These are phyloP conservation scores for Yamadazyma kitorensis DNA, from an alignment of 805 yeast genomes.

Conservation along the genomic window DNA sequence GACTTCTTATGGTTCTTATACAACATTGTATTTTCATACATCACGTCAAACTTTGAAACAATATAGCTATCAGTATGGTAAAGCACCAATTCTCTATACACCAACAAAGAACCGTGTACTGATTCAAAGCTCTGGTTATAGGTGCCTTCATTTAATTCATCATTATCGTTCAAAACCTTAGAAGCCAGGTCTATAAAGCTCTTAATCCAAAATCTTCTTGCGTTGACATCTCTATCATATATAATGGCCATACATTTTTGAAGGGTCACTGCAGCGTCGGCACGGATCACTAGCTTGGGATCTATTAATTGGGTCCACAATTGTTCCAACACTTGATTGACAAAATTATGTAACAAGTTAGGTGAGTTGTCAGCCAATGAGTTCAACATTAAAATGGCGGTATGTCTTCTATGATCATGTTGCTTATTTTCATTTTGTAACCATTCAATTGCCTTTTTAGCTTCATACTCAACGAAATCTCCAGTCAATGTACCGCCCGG, in stretches of 20 bases:
- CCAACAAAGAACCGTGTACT: slow-evolving; percentile 84
- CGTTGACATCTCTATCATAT: slow-evolving; percentile 68
- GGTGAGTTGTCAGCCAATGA: slow-evolving; percentile 88
- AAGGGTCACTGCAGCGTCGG: slow-evolving; percentile 80
- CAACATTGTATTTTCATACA: slow-evolving; percentile 69
- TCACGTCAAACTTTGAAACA: slow-evolving; percentile 66
- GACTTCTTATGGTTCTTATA: slow-evolving; percentile 76
- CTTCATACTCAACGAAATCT: slow-evolving; percentile 90
- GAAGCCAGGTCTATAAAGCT: slow-evolving; percentile 68
- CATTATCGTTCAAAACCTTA: slow-evolving; percentile 45
- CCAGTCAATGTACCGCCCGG: slow-evolving; percentile 90
- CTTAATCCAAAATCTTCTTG: slow-evolving; percentile 74
- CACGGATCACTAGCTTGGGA: slow-evolving; percentile 66
- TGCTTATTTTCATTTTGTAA: slow-evolving; percentile 76
- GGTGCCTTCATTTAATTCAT: slow-evolving; percentile 11
- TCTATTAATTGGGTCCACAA: slow-evolving; percentile 89
- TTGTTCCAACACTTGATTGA: slow-evolving; percentile 73
- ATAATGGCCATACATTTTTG: slow-evolving; percentile 77
- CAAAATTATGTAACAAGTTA: slow-evolving; percentile 72
- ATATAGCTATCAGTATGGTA: slow-evolving; percentile 69
- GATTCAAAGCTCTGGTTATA: slow-evolving; percentile 50
- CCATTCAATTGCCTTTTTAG: slow-evolving; percentile 88
- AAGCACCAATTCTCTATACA: slow-evolving; percentile 72
- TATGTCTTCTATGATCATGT: slow-evolving; percentile 78
- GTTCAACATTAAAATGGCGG: slow-evolving; percentile 78